Conservation (phyloP, 2,329 filamentous ascomycete species). For the Plenodomus biglobosus region DNA sequence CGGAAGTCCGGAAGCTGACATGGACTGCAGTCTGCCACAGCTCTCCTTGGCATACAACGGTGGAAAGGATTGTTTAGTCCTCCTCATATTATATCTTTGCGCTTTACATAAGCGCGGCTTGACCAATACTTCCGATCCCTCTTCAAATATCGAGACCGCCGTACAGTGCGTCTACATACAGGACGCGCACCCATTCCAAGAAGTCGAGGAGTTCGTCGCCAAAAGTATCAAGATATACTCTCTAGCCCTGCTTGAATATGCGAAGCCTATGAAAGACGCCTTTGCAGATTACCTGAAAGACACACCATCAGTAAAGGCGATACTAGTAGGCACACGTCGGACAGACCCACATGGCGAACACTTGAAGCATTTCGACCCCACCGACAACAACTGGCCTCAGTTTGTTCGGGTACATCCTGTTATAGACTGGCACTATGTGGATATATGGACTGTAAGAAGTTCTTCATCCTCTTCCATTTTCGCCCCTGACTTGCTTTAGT, state of each 20-base stretch:
- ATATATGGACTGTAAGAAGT: constrained; percentile 83
- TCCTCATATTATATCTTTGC: constrained; percentile 83
- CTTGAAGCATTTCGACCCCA: constrained; percentile 80
- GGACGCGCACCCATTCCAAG: constrained; percentile 76
- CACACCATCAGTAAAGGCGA: constrained; percentile 66
- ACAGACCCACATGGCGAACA: constrained; percentile 87
- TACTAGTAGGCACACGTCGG: constrained; percentile 84
- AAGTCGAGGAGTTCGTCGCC: constrained; percentile 83
- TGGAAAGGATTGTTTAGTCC: constrained; percentile 94
- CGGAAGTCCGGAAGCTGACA: constrained; percentile 19
- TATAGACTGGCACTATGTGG: constrained; percentile 95
- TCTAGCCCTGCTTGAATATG: constrained; percentile 73
- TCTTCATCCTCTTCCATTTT: neutral
- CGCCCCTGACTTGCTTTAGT: constrained; percentile 53
- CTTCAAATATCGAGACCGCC: constrained; percentile 34
- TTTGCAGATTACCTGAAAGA: constrained; percentile 75
- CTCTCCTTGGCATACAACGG: constrained; percentile 95
- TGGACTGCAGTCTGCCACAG: constrained; percentile 63
- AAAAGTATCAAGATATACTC: constrained; percentile 68
- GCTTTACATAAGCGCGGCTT: constrained; percentile 50
- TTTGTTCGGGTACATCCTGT: constrained; percentile 95
- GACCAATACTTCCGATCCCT: constrained; percentile 21
- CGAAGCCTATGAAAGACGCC: constrained; percentile 76
- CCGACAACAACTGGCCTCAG: constrained; percentile 84
- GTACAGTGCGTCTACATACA: constrained; percentile 89